Evolutionary conservation across 1,284 basidiomycete species (phyloP).

Genomic region (Sphaerobolus stellatus): DNA sequence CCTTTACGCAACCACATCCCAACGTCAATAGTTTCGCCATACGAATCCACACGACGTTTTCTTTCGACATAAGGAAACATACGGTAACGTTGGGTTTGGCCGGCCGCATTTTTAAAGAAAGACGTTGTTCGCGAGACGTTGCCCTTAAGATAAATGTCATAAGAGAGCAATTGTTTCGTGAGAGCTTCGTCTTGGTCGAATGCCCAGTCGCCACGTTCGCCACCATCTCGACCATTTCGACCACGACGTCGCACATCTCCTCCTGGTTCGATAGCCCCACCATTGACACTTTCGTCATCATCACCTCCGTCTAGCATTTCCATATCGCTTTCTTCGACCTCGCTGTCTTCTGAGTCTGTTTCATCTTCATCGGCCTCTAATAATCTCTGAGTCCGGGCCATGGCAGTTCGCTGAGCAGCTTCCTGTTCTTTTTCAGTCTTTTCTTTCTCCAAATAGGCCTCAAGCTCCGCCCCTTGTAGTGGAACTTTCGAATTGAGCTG

Average conservation of each 20-base stretch:
- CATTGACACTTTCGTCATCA: conserved; percentile 43
- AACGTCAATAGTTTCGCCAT: conserved; percentile 93
- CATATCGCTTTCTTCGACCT: conserved; percentile 70
- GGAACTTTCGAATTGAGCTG: conserved; percentile 90
- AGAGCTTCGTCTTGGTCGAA: conserved; percentile 71
- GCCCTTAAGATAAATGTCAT: conserved; percentile 96
- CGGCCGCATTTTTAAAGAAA: conserved; percentile 78
- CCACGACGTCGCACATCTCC: conserved; percentile 16
- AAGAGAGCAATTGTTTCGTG: conserved; percentile 76
- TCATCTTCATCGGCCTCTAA: conserved; percentile 85
- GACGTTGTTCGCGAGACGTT: conserved; percentile 80
- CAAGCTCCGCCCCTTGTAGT: conserved; percentile 82
- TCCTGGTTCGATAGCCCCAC: conserved; percentile 29
- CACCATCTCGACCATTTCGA: conserved; percentile 40
- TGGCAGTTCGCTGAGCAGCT: conserved; percentile 82
- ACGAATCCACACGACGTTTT: conserved; percentile 89
- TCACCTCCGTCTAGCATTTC: conserved; percentile 59
- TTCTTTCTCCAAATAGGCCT: conserved; percentile 77
- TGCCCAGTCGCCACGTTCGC: conserved; percentile 64
- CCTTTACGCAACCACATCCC: conserved; percentile 91
- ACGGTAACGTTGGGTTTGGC: conserved; percentile 76
- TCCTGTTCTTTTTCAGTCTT: conserved; percentile 81
- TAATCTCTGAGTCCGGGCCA: conserved; percentile 82
- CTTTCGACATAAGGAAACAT: conserved; percentile 98
- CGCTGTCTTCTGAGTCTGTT: conserved; percentile 61